These are phyloP conservation scores for Melanomma pulvis-pyrius DNA, from an alignment of 495 filamentous ascomycete genomes.

Conservation along the genomic window DNA sequence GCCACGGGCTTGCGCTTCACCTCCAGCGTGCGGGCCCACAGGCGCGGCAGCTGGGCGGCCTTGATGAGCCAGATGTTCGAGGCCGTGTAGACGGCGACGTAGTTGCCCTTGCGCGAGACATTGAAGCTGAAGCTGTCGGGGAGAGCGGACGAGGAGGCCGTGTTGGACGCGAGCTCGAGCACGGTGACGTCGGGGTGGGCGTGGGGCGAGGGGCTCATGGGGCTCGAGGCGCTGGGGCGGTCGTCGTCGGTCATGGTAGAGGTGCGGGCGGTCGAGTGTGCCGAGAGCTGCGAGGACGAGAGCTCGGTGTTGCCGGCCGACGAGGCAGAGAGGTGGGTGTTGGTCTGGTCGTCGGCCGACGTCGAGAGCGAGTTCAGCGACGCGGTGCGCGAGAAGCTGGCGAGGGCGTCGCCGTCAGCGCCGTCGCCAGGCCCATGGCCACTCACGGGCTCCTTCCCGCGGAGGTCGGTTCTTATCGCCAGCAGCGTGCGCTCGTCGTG, in stretches of 20 bases:
- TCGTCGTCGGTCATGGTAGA: slow-evolving; percentile 35
- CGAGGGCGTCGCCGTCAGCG: background rate
- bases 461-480: slow-evolving; percentile 27
- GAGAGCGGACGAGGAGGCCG: slow-evolving; percentile 37
- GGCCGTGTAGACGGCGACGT: slow-evolving; percentile 33
- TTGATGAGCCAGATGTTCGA: slow-evolving; percentile 39
- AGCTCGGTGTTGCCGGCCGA: slow-evolving; percentile 27
- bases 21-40: slow-evolving; percentile 56
- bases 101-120: slow-evolving; percentile 36
- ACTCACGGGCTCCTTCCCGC: slow-evolving; percentile 7
- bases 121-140: slow-evolving; percentile 39
- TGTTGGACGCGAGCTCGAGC: slow-evolving; percentile 37
- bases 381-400: slow-evolving; percentile 10
- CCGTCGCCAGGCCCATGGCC: background rate
- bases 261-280: slow-evolving; percentile 34
- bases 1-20: slow-evolving; percentile 75
- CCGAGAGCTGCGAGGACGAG: slow-evolving; percentile 30
- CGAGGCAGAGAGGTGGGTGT: slow-evolving; percentile 32
- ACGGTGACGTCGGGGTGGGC: slow-evolving; percentile 30
- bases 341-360: slow-evolving; percentile 21
- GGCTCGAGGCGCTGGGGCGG: slow-evolving; percentile 11
- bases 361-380: slow-evolving; percentile 20
- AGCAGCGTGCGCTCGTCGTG: slow-evolving; percentile 22
- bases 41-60: slow-evolving; percentile 29
- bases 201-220: slow-evolving; percentile 18